Base-by-base conservation (phyloP, 352 stramenopile species). In the Peronosclerospora sorghi region DNA sequence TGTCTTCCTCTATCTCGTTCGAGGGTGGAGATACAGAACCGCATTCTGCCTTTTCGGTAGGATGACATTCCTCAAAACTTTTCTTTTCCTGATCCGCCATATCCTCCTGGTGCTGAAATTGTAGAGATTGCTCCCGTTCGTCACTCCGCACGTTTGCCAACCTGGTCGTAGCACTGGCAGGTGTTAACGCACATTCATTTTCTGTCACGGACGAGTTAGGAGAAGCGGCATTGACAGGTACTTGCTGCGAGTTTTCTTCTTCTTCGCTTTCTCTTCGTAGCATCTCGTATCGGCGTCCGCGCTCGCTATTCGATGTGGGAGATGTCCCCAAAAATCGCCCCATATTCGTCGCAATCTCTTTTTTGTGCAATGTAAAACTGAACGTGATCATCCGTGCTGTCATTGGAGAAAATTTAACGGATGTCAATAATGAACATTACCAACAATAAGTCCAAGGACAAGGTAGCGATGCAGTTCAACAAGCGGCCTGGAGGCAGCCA, bases 271-370 rank as follows among this genome's bases (percentile, higher is more conserved):
- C 54, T 0, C 56, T 60, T 1, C 69, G 67, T 17, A 87, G 42
- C 29, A 72, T 63, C 35, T 65, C 70, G 60, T 87, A 87, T 7
- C 68, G 59, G 15, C 70, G 75, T 19, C 54, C 51, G 24, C 68
- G 58, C 13, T 76, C 71, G 45, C 51, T 49, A 26, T 35, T 56
- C 4, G 51, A 45, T 24, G 48, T 64, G 8, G 67, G 51, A 24
- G 67, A 66, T 21, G 57, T 37, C 17, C 68, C 54, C 23, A 80
- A 53, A 55, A 83, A 83, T 40, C 71, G 60, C 24, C 63, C 72
- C 75, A 87, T 84, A 10, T 26, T 59, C 19, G 48, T 47, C 40
- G 17, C 17, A 44, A 10, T n/a, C 8, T n/a, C 19, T 36, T 36
- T 15, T 18, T n/a, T n/a, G n/a, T 2, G 10, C 8, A 19, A 19